Percentiles rank a stretch among this genome's conserved stretches.
phyloP scores from a whole-genome alignment of 345 rosid species.

The Mallotus nudiflorus region DNA sequence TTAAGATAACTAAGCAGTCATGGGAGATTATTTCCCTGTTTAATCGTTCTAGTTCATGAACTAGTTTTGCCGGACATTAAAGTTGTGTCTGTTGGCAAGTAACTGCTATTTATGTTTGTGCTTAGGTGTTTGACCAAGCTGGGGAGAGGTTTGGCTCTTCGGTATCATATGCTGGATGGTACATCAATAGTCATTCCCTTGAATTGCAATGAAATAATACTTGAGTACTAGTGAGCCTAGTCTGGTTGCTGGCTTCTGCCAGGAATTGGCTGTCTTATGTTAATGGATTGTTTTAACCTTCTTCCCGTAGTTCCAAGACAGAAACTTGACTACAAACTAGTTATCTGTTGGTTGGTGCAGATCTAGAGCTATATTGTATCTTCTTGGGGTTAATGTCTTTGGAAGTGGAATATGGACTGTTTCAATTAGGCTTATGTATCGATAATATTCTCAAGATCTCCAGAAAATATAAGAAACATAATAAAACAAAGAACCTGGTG shows the following conservation, averaged over 20 bases:
- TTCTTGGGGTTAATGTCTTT: background rate
- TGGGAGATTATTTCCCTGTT: background rate
- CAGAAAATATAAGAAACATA: background rate
- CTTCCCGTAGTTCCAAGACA: background rate
- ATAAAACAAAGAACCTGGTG: background rate
- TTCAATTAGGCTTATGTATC: background rate
- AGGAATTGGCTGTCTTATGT: background rate
- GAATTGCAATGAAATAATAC: background rate
- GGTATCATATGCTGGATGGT: background rate
- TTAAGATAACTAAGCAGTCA: background rate
- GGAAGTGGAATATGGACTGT: background rate
- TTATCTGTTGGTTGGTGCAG: background rate
- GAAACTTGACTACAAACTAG: background rate
- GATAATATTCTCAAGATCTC: background rate
- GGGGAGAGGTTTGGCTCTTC: background rate
- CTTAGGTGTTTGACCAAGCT: background rate
- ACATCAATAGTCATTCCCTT: background rate
- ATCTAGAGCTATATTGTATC: too few relatives aligned
- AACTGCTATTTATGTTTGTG: background rate
- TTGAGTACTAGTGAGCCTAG: background rate
- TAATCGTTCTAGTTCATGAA: background rate
- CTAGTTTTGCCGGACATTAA: background rate
- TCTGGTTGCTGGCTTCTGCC: background rate
- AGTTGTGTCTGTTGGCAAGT: background rate
- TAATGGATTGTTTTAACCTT: background rate